A percentile compares a stretch with the other conserved stretches of the same genome.
Conservation (phyloP, 2,329 filamentous ascomycete genomes). For the Chrysoporthe puriensis region DNA sequence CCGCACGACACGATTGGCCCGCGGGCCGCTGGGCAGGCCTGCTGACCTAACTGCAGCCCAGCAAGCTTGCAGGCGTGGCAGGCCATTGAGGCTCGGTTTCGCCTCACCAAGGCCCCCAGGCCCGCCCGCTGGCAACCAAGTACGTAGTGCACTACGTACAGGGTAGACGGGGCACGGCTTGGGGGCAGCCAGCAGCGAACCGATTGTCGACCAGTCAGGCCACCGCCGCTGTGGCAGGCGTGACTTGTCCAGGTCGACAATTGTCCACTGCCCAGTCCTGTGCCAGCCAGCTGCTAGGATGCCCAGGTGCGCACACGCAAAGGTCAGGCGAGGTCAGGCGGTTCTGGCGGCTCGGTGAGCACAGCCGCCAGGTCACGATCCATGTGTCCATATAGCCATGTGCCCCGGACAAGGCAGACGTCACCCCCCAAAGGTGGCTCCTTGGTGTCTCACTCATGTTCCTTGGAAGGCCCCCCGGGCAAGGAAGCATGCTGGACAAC, state of each 20-base stretch:
- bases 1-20: too few relatives aligned
- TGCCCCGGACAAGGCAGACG: neutral
- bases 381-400: too few relatives aligned
- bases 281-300: neutral
- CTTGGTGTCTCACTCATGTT: too few relatives aligned
- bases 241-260: neutral
- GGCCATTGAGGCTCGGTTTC: constrained; percentile 1
- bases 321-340: neutral
- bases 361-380: too few relatives aligned
- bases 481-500: too few relatives aligned
- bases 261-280: neutral
- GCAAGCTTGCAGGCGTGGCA: neutral
- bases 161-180: neutral
- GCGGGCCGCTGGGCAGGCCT: neutral
- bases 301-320: neutral
- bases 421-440: neutral
- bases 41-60: neutral
- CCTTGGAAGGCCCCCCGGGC: too few relatives aligned
- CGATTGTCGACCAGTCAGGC: neutral
- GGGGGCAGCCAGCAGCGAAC: neutral
- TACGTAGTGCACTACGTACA: neutral
- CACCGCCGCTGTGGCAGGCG: neutral
- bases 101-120: neutral
- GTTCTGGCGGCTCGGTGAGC: neutral
- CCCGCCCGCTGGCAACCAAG: neutral